Conservation (phyloP, 768 basidiomycete genomes). For the Trametes cingulata region DNA sequence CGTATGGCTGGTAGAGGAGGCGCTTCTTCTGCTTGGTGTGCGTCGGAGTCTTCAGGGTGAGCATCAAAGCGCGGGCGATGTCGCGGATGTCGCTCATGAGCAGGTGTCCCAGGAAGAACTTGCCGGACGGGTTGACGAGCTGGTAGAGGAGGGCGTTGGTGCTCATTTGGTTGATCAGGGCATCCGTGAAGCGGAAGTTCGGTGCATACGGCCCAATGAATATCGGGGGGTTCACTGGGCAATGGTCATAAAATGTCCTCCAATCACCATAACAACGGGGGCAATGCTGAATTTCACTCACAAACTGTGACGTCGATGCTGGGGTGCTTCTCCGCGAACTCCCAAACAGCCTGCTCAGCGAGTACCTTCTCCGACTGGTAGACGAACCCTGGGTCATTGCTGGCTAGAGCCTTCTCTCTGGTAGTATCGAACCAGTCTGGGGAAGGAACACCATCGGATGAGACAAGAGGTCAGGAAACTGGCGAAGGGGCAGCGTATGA, state of each 20-base stretch:
- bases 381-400: slow-evolving; percentile 11
- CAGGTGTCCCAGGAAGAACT: not conserved
- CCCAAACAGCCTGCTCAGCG: slow-evolving; percentile 34
- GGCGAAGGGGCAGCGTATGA: too few relatives aligned
- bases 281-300: too few relatives aligned
- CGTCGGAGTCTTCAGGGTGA: slow-evolving; percentile 22
- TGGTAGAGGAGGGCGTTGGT: slow-evolving; percentile 5
- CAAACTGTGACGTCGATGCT: slow-evolving; percentile 26
- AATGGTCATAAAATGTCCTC: too few relatives aligned
- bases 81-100: slow-evolving; percentile 37
- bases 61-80: slow-evolving; percentile 33
- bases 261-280: too few relatives aligned
- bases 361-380: slow-evolving; percentile 27
- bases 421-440: slow-evolving; percentile 28
- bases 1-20: slow-evolving; percentile 3
- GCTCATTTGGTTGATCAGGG: not conserved
- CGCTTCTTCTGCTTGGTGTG: slow-evolving; percentile 7
- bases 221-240: slow-evolving; percentile 14
- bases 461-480: too few relatives aligned
- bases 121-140: not conserved
- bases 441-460: too few relatives aligned
- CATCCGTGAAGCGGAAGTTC: slow-evolving; percentile 9
- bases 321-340: slow-evolving; percentile 29
- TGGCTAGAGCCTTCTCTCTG: slow-evolving; percentile 22
- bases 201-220: slow-evolving; percentile 20